These are phyloP conservation scores for Pisolithus thermaeus DNA, from an alignment of 1,284 basidiomycete species.

Conservation along the genomic window DNA sequence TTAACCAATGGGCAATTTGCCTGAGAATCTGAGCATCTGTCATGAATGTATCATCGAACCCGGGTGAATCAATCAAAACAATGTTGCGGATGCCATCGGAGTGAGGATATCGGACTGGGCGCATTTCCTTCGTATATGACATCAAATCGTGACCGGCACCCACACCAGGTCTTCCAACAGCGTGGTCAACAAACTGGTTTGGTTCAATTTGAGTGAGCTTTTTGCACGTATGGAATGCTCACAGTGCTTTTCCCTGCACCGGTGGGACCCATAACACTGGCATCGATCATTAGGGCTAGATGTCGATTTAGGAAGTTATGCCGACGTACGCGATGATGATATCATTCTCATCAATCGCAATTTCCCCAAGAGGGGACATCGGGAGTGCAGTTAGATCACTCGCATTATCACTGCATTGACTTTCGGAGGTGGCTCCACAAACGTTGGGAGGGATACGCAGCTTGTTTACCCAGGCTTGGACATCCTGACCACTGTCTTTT, in stretches of 20 bases:
- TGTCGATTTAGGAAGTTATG: not conserved
- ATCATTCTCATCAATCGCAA: not conserved
- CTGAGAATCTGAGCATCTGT: not conserved
- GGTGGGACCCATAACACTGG: too few relatives aligned
- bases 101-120: slow-evolving; percentile 2
- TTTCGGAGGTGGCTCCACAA: too few relatives aligned
- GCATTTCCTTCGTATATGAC: not conserved
- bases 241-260: not conserved
- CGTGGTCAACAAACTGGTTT: not conserved
- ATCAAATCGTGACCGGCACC: not conserved
- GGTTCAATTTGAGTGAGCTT: not conserved
- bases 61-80: too few relatives aligned
- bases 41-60: not conserved
- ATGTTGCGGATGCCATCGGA: not conserved
- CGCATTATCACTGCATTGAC: not conserved
- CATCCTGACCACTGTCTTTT: too few relatives aligned
- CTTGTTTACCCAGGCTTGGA: too few relatives aligned
- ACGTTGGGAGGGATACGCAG: too few relatives aligned
- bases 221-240: not conserved
- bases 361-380: not conserved
- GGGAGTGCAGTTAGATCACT: not conserved
- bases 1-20: not conserved
- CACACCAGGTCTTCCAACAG: not conserved
- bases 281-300: too few relatives aligned
- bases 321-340: not conserved